Percentiles rank a stretch among this genome's conserved stretches.
These are phyloP conservation scores for Vanrija sp. DNA, from an alignment of 1,284 basidiomycete genomes.

Conservation along the genomic window DNA sequence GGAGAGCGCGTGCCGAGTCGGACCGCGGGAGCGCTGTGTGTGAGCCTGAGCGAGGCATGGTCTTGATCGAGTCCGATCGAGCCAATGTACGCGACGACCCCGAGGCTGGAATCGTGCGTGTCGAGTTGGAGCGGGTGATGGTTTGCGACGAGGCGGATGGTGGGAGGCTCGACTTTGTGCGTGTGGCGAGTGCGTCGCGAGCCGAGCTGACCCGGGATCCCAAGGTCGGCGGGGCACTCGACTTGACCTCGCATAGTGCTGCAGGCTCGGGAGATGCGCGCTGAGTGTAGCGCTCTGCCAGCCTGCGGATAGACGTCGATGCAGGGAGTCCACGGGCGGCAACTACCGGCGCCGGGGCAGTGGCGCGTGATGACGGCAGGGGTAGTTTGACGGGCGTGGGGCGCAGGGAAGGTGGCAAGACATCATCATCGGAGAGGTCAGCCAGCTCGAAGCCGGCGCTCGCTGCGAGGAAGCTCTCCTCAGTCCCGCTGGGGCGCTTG, in stretches of 20 bases:
- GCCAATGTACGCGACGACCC: not conserved
- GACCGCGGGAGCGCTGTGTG: not conserved
- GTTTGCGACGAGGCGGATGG: not conserved
- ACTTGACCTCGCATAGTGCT: too few species aligned
- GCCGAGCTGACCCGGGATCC: too few species aligned
- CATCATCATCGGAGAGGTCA: conserved; percentile 4
- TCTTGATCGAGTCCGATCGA: not conserved
- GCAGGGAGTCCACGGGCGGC: too few species aligned
- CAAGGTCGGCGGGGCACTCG: too few species aligned
- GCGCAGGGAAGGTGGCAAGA: not conserved
- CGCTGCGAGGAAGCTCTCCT: conserved; percentile 36
- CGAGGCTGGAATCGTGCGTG: not conserved
- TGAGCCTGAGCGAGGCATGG: not conserved
- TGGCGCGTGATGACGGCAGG: too few species aligned
- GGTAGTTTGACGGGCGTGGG: not conserved
- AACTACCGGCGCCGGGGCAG: too few species aligned
- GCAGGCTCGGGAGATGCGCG: too few species aligned
- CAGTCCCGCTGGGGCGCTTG: conserved; percentile 32
- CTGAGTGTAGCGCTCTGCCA: too few species aligned
- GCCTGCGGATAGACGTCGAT: too few species aligned
- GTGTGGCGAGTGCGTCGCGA: too few species aligned
- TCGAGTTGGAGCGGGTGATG: conserved; percentile 2
- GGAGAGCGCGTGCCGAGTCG: not conserved
- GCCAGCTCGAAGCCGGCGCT: conserved; percentile 2
- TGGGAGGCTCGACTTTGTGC: too few species aligned